These are phyloP conservation scores for Tulasnella sp. DNA, from an alignment of 768 basidiomycete genomes.

Conservation along the genomic window DNA sequence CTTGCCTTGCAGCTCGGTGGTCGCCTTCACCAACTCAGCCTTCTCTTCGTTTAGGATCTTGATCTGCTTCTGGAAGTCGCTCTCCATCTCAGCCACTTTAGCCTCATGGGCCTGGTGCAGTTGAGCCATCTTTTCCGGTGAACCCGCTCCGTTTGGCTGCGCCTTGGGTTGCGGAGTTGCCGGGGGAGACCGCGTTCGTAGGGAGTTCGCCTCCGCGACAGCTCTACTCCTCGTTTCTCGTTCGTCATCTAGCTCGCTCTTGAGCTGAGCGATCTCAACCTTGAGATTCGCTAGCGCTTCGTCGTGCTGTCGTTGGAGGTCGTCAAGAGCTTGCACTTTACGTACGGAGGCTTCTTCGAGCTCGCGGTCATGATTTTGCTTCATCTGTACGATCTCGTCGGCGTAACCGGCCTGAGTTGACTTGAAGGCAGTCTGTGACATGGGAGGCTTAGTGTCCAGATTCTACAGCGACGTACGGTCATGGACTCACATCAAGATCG, in stretches of 20 bases:
- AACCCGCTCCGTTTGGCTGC: constrained; percentile 53
- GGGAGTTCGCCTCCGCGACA: constrained; percentile 51
- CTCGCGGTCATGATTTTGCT: constrained; percentile 68
- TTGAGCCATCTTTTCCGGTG: constrained; percentile 75
- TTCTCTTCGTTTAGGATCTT: constrained; percentile 61
- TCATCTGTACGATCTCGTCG: constrained; percentile 52
- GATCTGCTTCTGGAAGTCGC: constrained; percentile 63
- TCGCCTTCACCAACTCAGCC: constrained; percentile 51
- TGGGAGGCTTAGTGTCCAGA: not conserved
- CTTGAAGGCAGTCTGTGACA: constrained; percentile 63
- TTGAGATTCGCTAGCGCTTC: constrained; percentile 68
- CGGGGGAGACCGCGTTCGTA: constrained; percentile 48
- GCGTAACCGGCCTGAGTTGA: constrained; percentile 71
- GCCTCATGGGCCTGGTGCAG: constrained; percentile 84
- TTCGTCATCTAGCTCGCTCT: constrained; percentile 81
- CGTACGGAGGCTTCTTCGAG: constrained; percentile 73
- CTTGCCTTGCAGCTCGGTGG: constrained; percentile 62
- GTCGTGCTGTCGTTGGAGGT: constrained; percentile 60
- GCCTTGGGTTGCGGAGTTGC: constrained; percentile 47
- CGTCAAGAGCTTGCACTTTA: constrained; percentile 71
- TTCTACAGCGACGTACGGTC: not conserved
- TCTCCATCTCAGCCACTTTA: constrained; percentile 74
- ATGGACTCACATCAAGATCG: constrained; percentile 21
- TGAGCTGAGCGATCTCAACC: constrained; percentile 59
- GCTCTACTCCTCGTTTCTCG: constrained; percentile 58